A percentile compares a stretch with the other conserved stretches of the same genome.
These are phyloP conservation scores for Lactarius sanguifluus DNA, from an alignment of 768 basidiomycete genomes.

Conservation along the genomic window DNA sequence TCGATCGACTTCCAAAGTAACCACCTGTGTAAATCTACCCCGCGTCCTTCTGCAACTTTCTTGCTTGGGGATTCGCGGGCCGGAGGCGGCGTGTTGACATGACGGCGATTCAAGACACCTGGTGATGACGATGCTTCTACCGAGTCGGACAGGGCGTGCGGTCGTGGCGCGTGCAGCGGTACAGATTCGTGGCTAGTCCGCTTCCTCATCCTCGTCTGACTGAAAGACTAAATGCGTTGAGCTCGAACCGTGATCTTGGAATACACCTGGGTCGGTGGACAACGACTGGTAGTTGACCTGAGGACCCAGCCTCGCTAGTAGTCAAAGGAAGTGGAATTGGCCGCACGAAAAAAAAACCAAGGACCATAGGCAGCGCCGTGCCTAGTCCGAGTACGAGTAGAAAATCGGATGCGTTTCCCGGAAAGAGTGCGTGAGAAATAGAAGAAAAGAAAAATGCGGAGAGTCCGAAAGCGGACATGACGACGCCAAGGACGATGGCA, in stretches of 20 bases:
- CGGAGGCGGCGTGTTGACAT: neutral
- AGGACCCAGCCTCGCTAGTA: slow-evolving; percentile 31
- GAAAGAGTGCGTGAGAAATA: slow-evolving; percentile 66
- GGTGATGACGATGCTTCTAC: slow-evolving; percentile 20
- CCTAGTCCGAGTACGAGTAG: slow-evolving; percentile 74
- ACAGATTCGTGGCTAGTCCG: slow-evolving; percentile 7
- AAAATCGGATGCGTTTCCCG: slow-evolving; percentile 77
- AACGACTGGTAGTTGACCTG: slow-evolving; percentile 28
- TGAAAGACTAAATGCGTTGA: slow-evolving; percentile 19
- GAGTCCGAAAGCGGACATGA: slow-evolving; percentile 45
- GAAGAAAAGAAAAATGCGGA: slow-evolving; percentile 89
- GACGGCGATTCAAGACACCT: slow-evolving; percentile 1
- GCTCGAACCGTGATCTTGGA: slow-evolving; percentile 17
- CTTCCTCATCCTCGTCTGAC: slow-evolving; percentile 11
- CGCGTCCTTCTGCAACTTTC: slow-evolving; percentile 32
- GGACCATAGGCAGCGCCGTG: slow-evolving; percentile 73
- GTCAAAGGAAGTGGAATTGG: slow-evolving; percentile 56
- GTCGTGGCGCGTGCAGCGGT: neutral
- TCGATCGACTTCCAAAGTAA: slow-evolving; percentile 52
- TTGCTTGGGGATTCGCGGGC: neutral
- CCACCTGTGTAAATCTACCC: slow-evolving; percentile 54
- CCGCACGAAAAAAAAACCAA: slow-evolving; percentile 75
- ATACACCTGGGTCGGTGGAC: slow-evolving; percentile 26
- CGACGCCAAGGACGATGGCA: slow-evolving; percentile 52
- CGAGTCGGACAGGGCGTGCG: slow-evolving; percentile 7